Conservation (phyloP, 2,329 filamentous ascomycete genomes). For the Ceratocystis lukuohia region DNA sequence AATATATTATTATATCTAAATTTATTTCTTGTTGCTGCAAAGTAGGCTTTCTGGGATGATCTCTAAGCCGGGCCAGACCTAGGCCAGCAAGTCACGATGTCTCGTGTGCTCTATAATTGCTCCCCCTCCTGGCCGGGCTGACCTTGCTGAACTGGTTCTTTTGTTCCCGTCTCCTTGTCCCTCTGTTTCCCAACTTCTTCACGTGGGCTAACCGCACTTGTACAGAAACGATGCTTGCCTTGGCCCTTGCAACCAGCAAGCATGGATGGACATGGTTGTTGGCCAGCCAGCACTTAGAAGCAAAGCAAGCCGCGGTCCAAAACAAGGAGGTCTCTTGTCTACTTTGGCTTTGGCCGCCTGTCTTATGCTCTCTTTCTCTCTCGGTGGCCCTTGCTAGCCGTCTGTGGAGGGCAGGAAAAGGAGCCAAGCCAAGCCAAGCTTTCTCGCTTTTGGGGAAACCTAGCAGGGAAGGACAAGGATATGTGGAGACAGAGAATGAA, state of each 20-base stretch:
- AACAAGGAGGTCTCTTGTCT: background rate
- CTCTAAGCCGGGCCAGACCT: slow-evolving; percentile 7
- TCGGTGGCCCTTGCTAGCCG: no score
- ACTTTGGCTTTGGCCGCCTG: background rate
- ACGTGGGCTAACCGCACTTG: background rate
- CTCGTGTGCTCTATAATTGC: background rate
- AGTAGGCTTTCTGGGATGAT: background rate
- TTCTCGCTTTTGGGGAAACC: background rate
- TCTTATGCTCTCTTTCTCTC: background rate
- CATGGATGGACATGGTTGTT: background rate
- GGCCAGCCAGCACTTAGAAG: background rate
- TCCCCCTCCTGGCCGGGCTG: background rate
- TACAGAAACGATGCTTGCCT: background rate
- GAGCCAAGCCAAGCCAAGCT: slow-evolving; percentile 1
- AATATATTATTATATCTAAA: background rate
- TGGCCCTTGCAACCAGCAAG: background rate
- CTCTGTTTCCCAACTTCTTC: background rate
- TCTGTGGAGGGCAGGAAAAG: background rate
- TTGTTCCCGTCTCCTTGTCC: background rate
- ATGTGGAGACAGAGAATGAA: background rate
- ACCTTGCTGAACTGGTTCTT: background rate
- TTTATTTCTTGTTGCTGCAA: background rate
- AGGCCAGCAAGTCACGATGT: slow-evolving; percentile 10
- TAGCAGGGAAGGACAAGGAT: background rate
- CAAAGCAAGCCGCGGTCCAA: background rate